These are phyloP conservation scores for Ogataea kodamae DNA, from an alignment of 805 yeast species.

Conservation along the genomic window DNA sequence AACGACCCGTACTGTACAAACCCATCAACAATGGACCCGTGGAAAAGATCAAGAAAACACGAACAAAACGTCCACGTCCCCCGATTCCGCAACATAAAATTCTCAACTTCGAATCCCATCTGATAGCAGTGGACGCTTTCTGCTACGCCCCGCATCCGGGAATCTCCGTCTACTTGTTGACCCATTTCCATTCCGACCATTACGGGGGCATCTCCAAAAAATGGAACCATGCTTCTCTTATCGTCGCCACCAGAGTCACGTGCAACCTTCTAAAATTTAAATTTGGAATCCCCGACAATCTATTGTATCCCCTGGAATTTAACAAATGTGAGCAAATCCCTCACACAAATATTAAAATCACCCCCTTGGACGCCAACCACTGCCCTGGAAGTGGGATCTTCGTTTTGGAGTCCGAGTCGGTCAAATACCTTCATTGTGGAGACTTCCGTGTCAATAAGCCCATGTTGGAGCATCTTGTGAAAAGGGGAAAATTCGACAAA, in stretches of 20 bases:
- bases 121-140: slow-evolving; percentile 66
- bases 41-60: slow-evolving; percentile 4
- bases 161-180: slow-evolving; percentile 54
- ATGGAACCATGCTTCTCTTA: slow-evolving; percentile 64
- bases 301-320: slow-evolving; percentile 38
- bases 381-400: slow-evolving; percentile 94
- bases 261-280: slow-evolving; percentile 50
- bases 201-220: slow-evolving; percentile 78
- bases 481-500: slow-evolving; percentile 42
- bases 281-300: slow-evolving; percentile 50
- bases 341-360: slow-evolving; percentile 47
- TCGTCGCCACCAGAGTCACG: slow-evolving; percentile 74
- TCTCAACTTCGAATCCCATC: slow-evolving; percentile 38
- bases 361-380: slow-evolving; percentile 82
- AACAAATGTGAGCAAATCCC: slow-evolving; percentile 37
- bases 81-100: slow-evolving; percentile 56
- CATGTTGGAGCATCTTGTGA: slow-evolving; percentile 42
- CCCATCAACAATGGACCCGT: slow-evolving; percentile 19
- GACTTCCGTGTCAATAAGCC: slow-evolving; percentile 73
- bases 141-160: slow-evolving; percentile 43
- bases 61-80: slow-evolving; percentile 25
- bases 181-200: slow-evolving; percentile 94
- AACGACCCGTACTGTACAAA: slow-evolving; percentile 19
- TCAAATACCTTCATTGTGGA: slow-evolving; percentile 75
- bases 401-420: slow-evolving; percentile 50